Base-by-base conservation (phyloP, 805 yeast genomes). In the Ogataea siamensis region DNA sequence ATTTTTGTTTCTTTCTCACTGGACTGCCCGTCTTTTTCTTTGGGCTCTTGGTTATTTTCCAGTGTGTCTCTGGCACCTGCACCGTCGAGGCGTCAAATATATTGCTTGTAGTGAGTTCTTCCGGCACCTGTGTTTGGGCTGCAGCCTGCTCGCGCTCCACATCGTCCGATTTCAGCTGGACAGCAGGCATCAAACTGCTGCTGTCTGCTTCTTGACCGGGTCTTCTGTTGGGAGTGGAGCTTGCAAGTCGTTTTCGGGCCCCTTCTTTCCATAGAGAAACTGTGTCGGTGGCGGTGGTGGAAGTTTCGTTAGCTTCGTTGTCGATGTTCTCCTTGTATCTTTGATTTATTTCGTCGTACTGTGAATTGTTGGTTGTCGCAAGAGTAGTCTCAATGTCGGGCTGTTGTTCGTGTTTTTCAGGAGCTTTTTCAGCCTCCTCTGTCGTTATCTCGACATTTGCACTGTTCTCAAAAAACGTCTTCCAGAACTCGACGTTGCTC, bases 401-500 rank as follows among this genome's bases (percentile, higher is more conserved):
- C 28, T 37, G 33, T 14, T 23, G 24, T n/a, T 37, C 25, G n/a
- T 21, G 29, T 6, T 22, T 25, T 4, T 17, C 30, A 3, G 20
- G 28, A 34, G 31, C 31, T 20, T 34, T 39, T 14, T 46, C 46
- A 19, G 29, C 30, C 26, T 45, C 46, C 28, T 47, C 51, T 9
- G 54, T 50, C 2, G 50, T 48, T 14, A 60, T 54, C 29, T 54
- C 59, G 21, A 56, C 64, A 35, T 58, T 53, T 2, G 65, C 63
- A 17, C 62, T 61, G 40, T 58, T 58, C 35, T 87, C 95, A 50
- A 87, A 75, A 60, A 87, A 82, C 21, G 73, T 73, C 54, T 85
- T 85, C 82, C 94, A 80, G 60, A 86, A 85, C 39, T 74, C 73
- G 5, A 77, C 79, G 39, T 80, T 80, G 20, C 69, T 63, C 82